These are phyloP conservation scores for Populus simonii DNA, from an alignment of 345 rosid species.

Conservation along the genomic window DNA sequence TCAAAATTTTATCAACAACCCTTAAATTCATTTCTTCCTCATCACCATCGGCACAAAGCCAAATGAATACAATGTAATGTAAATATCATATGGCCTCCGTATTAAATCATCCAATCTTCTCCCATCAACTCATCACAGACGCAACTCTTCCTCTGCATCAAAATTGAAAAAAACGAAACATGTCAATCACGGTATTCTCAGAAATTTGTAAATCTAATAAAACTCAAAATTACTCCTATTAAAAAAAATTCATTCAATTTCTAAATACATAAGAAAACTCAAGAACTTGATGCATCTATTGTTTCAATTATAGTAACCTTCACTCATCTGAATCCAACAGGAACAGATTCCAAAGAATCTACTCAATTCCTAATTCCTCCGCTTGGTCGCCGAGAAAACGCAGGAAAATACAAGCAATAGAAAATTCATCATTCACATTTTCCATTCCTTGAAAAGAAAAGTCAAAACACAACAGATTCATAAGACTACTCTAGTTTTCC, in stretches of 20 bases:
- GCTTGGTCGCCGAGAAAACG: slow-evolving; percentile 19
- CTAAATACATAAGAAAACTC: not conserved
- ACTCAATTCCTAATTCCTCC: slow-evolving; percentile 8
- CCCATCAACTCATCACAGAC: slow-evolving; percentile 8
- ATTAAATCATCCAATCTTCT: slow-evolving; percentile 16
- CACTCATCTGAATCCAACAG: not conserved
- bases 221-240: not conserved
- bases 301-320: not conserved
- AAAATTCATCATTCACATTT: slow-evolving; percentile 17
- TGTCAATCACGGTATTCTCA: not conserved
- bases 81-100: not conserved
- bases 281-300: too few relatives aligned
- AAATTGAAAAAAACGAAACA: not conserved
- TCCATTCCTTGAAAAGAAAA: not conserved
- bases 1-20: not conserved
- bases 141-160: slow-evolving; percentile 20
- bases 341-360: not conserved
- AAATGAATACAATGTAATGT: slow-evolving; percentile 8
- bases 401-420: not conserved
- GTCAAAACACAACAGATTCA: not conserved
- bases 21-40: not conserved
- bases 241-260: not conserved
- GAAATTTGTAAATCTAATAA: not conserved
- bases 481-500: slow-evolving; percentile 16
- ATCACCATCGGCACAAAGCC: slow-evolving; percentile 19